phyloP scores from a whole-genome alignment of 2,329 filamentous ascomycete species.

The Neofusicoccum laricinum region DNA sequence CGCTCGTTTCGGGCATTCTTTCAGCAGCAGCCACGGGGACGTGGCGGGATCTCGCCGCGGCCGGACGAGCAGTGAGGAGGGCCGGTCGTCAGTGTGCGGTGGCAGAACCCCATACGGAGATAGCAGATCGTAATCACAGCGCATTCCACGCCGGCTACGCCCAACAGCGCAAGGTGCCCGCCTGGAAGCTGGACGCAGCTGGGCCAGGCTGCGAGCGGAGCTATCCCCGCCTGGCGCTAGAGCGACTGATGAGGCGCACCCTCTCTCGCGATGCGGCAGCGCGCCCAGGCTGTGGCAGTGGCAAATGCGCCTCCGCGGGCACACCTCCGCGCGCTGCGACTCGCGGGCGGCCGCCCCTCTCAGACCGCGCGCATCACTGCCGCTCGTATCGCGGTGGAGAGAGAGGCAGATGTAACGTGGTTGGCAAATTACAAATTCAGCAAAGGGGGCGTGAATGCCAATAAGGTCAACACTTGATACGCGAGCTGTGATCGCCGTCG shows the following conservation, averaged over 20 bases:
- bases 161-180: constrained; percentile 14
- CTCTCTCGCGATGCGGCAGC: constrained; percentile 1
- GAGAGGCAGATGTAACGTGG: constrained; percentile 11
- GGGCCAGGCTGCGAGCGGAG: background rate
- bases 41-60: constrained; percentile 5
- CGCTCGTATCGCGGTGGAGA: constrained; percentile 8
- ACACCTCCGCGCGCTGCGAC: background rate
- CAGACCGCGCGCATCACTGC: constrained; percentile 10
- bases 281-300: constrained; percentile 5
- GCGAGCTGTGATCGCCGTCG: constrained; percentile 12
- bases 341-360: constrained; percentile 1
- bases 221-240: constrained; percentile 8
- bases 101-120: constrained; percentile 14
- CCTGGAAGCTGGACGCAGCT: constrained; percentile 2
- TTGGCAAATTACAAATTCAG: constrained; percentile 14
- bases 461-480: constrained; percentile 11
- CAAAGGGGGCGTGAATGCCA: background rate
- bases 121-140: constrained; percentile 16
- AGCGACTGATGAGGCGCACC: constrained; percentile 1
- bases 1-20: constrained; percentile 16
- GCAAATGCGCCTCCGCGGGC: background rate
- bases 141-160: constrained; percentile 12
- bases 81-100: background rate
- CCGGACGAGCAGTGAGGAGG: constrained; percentile 7
- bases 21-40: background rate